Percentiles rank a stretch among this genome's conserved stretches.
Evolutionary conservation across 371 early-diverging fungal species (phyloP).

Genomic region (Mucor saturninus): DNA sequence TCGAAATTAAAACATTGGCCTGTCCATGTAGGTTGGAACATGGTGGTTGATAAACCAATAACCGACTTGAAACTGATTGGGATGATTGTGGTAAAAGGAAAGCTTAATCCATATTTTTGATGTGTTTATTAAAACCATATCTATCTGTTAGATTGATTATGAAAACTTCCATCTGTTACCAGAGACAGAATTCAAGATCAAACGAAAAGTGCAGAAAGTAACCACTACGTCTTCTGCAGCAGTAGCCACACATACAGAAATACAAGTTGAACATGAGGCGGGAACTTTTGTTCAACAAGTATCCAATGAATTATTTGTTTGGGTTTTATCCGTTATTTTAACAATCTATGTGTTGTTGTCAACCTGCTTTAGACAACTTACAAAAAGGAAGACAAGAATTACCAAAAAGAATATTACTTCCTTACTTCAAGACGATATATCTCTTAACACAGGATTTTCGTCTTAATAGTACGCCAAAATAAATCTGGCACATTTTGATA

Average conservation of each 20-base stretch:
- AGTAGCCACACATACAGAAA: slow-evolving; percentile 10
- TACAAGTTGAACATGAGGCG: slow-evolving; percentile 25
- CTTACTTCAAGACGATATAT: slow-evolving; percentile 5
- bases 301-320: slow-evolving; percentile 37
- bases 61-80: slow-evolving; percentile 38
- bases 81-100: slow-evolving; percentile 51
- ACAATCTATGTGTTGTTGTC: slow-evolving; percentile 37
- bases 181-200: slow-evolving; percentile 39
- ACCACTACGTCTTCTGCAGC: not conserved
- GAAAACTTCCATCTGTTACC: slow-evolving; percentile 52
- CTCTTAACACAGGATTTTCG: not conserved
- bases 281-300: slow-evolving; percentile 23
- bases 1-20: slow-evolving; percentile 49
- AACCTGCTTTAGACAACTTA: slow-evolving; percentile 21
- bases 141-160: slow-evolving; percentile 43
- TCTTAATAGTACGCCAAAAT: too few species aligned
- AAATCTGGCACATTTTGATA: too few species aligned
- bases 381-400: slow-evolving; percentile 7
- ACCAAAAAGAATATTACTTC: not conserved
- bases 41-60: slow-evolving; percentile 18
- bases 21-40: slow-evolving; percentile 39
- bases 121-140: not conserved
- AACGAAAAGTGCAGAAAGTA: slow-evolving; percentile 11
- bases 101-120: not conserved
- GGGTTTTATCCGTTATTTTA: slow-evolving; percentile 28